phyloP scores from a whole-genome alignment of 768 basidiomycete genomes.

The Rhizopogon vinicolor region DNA sequence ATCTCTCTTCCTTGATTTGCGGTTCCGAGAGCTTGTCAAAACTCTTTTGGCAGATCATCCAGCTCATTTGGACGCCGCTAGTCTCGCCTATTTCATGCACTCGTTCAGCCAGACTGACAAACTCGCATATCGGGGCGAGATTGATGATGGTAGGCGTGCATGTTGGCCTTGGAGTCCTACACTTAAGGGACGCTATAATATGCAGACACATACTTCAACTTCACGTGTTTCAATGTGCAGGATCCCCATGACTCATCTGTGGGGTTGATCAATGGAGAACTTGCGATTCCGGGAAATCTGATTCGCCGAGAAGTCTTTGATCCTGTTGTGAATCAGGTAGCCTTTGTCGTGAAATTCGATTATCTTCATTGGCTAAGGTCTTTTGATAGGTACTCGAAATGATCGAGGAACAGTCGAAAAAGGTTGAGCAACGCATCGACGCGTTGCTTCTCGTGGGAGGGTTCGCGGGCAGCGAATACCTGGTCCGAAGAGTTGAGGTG shows the following conservation, averaged over 20 bases:
- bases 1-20: conserved; percentile 81
- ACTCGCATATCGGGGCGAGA: conserved; percentile 63
- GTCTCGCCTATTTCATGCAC: conserved; percentile 85
- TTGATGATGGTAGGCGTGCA: conserved; percentile 61
- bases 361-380: conserved; percentile 5
- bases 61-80: conserved; percentile 75
- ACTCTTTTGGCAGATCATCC: conserved; percentile 80
- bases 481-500: conserved; percentile 76
- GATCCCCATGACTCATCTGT: conserved; percentile 78
- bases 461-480: conserved; percentile 82
- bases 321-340: conserved; percentile 76
- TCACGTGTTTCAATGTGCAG: conserved; percentile 86
- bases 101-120: conserved; percentile 89
- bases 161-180: not conserved
- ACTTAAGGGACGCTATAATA: conserved; percentile 1
- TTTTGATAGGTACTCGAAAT: conserved; percentile 62
- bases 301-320: conserved; percentile 84
- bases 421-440: conserved; percentile 68
- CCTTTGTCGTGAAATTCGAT: conserved; percentile 14
- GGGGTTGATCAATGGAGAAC: conserved; percentile 78
- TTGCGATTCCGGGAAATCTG: conserved; percentile 76
- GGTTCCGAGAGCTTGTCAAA: conserved; percentile 78
- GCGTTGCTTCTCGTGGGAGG: conserved; percentile 88
- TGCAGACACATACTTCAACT: conserved; percentile 78
- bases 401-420: conserved; percentile 70